These are phyloP conservation scores for Collybiopsis luxurians DNA, from an alignment of 768 basidiomycete genomes.

Conservation along the genomic window DNA sequence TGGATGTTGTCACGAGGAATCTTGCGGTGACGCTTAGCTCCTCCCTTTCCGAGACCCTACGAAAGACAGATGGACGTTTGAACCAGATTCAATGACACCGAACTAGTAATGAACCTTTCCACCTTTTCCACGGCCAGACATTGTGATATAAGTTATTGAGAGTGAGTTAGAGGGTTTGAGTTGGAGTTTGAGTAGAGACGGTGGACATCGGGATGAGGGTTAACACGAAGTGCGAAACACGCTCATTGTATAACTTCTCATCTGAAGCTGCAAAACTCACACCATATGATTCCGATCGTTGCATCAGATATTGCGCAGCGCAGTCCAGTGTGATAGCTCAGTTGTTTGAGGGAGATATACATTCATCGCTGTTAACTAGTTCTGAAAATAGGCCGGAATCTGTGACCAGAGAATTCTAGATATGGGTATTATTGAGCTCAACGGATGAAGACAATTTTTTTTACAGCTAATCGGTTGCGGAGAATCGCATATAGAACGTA, in stretches of 20 bases:
- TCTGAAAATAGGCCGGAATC: no score
- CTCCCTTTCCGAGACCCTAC: conserved; percentile 80
- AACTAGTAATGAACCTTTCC: conserved; percentile 49
- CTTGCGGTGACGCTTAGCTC: conserved; percentile 80
- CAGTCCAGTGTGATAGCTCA: no score
- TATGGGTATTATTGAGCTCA: no score
- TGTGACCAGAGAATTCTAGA: no score
- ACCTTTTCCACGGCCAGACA: conserved; percentile 87
- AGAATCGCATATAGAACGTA: no score
- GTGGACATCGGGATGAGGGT: conserved; percentile 17
- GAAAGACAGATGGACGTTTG: not conserved
- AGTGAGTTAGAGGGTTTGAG: not conserved
- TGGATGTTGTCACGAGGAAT: conserved; percentile 75
- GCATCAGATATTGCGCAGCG: no score
- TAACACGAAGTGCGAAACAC: not conserved
- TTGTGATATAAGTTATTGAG: conserved; percentile 20
- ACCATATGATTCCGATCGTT: no score
- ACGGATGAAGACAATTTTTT: no score
- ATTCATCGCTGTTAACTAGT: no score
- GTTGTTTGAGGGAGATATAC: no score
- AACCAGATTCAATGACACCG: not conserved
- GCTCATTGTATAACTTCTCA: not conserved
- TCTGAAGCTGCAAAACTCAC: no score
- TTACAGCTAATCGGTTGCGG: no score
- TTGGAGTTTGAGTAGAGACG: not conserved